These are phyloP conservation scores for Globisporangium barbulae DNA, from an alignment of 352 stramenopile genomes.

Conservation along the genomic window DNA sequence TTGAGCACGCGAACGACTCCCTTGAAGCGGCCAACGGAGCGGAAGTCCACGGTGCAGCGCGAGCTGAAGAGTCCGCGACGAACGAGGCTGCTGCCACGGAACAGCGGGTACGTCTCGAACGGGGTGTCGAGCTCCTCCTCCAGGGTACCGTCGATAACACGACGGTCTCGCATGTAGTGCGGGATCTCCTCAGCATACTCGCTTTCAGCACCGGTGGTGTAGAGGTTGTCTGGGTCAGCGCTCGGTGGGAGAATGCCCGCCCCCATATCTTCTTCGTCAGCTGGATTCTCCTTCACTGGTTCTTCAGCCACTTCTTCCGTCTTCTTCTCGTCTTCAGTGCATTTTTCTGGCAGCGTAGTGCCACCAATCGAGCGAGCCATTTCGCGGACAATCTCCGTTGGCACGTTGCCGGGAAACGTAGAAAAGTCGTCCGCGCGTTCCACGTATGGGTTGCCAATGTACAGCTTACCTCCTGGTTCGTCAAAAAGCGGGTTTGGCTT, in stretches of 20 bases:
- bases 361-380: not conserved
- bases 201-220: conserved; percentile 24
- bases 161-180: conserved; percentile 65
- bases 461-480: conserved; percentile 29
- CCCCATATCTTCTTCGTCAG: conserved; percentile 13
- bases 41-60: conserved; percentile 32
- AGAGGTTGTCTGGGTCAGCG: conserved; percentile 9
- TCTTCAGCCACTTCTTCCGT: conserved; percentile 6
- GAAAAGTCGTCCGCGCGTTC: conserved; percentile 54
- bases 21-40: conserved; percentile 85
- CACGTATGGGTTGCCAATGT: conserved; percentile 57
- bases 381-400: conserved; percentile 14
- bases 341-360: not conserved
- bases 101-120: conserved; percentile 82
- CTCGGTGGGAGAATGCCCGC: conserved; percentile 13
- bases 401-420: conserved; percentile 50
- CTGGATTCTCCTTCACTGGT: not conserved
- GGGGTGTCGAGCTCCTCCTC: conserved; percentile 72
- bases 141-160: conserved; percentile 43
- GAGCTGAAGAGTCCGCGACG: conserved; percentile 33
- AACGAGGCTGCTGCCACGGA: conserved; percentile 46
- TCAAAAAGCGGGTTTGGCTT: conserved; percentile 59
- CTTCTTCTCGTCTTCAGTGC: not conserved
- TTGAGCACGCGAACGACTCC: conserved; percentile 82
- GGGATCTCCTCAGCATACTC: conserved; percentile 67